Conservation (phyloP, 2,329 filamentous ascomycete genomes). For the Emmonsiellopsis sp. region DNA sequence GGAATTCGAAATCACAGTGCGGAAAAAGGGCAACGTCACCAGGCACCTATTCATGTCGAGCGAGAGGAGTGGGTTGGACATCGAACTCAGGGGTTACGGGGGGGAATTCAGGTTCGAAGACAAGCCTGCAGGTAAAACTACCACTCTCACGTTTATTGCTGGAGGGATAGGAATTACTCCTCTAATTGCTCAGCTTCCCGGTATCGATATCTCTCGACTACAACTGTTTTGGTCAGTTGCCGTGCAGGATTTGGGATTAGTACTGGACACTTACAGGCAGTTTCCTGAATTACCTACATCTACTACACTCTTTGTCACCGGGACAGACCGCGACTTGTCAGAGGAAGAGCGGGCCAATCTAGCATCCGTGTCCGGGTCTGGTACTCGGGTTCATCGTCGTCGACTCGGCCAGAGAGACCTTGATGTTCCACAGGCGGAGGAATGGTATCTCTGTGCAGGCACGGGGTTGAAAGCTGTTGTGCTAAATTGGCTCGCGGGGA, state of each 20-base stretch:
- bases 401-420: constrained; percentile 42
- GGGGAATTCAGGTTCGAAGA: constrained; percentile 47
- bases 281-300: constrained; percentile 43
- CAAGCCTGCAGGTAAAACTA: constrained; percentile 10
- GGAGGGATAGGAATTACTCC: constrained; percentile 80
- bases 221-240: constrained; percentile 60
- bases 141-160: constrained; percentile 54
- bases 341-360: constrained; percentile 33
- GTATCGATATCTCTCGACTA: constrained; percentile 41
- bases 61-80: constrained; percentile 44
- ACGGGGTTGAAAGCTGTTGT: constrained; percentile 40
- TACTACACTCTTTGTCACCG: constrained; percentile 57
- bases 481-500: constrained; percentile 45
- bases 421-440: constrained; percentile 25
- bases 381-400: constrained; percentile 31
- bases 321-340: constrained; percentile 7
- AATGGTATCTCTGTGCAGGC: constrained; percentile 54
- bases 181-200: constrained; percentile 57
- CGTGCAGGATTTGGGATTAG: constrained; percentile 52
- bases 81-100: constrained; percentile 64
- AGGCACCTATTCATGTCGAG: constrained; percentile 53
- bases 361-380: constrained; percentile 22
- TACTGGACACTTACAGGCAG: constrained; percentile 47
- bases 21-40: constrained; percentile 62
- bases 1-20: constrained; percentile 62